A percentile compares a stretch with the other conserved stretches of the same genome.
Conservation (phyloP, 805 yeast species). For the Blastobotrys mokoenaii region DNA sequence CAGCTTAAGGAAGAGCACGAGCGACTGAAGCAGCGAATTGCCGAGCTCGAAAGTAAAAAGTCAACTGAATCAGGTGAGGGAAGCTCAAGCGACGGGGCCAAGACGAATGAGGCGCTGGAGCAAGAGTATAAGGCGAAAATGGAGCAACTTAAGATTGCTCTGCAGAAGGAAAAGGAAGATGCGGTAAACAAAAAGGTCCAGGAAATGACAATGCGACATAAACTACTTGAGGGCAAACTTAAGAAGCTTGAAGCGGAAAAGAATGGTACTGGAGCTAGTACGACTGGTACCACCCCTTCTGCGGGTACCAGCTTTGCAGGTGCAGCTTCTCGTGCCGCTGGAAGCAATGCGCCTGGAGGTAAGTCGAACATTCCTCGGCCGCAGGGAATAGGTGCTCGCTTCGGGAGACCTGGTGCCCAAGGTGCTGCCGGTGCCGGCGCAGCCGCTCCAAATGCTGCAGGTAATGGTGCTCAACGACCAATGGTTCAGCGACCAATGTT, state of each 20-base stretch:
- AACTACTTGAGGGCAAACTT: background rate
- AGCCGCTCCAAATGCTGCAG: background rate
- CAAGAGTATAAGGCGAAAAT: background rate
- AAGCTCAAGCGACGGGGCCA: background rate
- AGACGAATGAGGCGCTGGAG: background rate
- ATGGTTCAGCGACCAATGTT: constrained; percentile 1
- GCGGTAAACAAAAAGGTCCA: background rate
- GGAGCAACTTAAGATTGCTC: constrained; percentile 3
- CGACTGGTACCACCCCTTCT: background rate
- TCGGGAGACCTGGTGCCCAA: background rate
- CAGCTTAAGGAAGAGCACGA: constrained; percentile 5
- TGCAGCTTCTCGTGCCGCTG: background rate
- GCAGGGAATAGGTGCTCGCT: background rate
- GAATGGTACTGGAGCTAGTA: background rate
- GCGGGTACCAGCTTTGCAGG: background rate
- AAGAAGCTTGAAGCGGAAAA: background rate
- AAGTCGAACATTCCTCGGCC: background rate
- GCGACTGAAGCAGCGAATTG: background rate
- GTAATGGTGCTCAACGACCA: background rate
- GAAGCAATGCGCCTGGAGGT: background rate
- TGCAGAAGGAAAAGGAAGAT: constrained; percentile 9
- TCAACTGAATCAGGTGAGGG: constrained; percentile 5
- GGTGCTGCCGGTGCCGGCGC: no score
- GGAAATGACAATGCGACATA: background rate
- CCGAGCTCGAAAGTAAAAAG: constrained; percentile 9